These are phyloP conservation scores for Pezizomycotina sp. DNA, from an alignment of 2,329 filamentous ascomycete genomes.

Conservation along the genomic window DNA sequence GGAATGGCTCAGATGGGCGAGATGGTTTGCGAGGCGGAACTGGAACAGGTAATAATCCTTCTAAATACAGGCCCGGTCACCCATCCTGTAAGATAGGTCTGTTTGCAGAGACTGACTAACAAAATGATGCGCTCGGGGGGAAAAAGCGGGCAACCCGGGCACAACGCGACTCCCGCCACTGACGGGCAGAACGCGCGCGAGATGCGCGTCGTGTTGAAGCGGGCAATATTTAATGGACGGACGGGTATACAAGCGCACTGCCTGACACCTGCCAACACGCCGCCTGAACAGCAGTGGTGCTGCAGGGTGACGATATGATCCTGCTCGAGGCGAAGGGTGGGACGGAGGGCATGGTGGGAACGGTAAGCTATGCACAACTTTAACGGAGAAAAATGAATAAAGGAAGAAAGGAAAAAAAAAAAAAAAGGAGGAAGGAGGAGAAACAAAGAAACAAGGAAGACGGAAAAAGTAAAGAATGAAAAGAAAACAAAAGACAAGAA, in stretches of 20 bases:
- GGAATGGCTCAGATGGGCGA: conserved; percentile 2
- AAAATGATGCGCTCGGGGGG: neutral
- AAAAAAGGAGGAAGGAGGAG: no score
- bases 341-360: conserved; percentile 4
- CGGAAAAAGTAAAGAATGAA: no score
- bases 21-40: conserved; percentile 6
- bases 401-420: no score
- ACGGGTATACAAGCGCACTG: conserved; percentile 3
- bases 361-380: neutral
- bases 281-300: conserved; percentile 7
- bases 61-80: neutral
- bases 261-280: conserved; percentile 7
- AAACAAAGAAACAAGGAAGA: no score
- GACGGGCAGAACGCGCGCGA: conserved; percentile 5
- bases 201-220: conserved; percentile 2
- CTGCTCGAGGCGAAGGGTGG: conserved; percentile 6
- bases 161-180: conserved; percentile 8
- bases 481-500: no score
- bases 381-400: no score
- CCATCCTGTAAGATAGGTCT: neutral
- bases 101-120: neutral
- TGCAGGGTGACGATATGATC: conserved; percentile 6
- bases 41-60: conserved; percentile 5
- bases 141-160: conserved; percentile 5
- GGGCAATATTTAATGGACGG: neutral